Evolutionary conservation across 2,329 filamentous ascomycete species (phyloP), one percentile per base, ranked within the genome.

Genomic region (Stagonosporopsis chrysanthemi): DNA sequence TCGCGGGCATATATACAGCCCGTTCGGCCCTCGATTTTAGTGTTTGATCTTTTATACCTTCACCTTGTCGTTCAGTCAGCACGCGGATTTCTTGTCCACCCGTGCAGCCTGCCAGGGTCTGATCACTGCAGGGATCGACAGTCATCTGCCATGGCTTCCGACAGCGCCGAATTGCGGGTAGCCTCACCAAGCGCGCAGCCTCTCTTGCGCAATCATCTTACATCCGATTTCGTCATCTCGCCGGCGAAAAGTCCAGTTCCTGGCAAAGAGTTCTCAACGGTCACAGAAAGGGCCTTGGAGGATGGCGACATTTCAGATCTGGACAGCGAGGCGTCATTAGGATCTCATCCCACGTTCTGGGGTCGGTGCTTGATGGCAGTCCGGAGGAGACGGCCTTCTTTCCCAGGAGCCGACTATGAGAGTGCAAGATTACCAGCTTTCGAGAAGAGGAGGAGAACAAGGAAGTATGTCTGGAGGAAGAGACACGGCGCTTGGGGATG

Each of bases 361-460:
- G 57, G 50, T 42, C 65, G 70, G 17, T 61, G 74, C 23, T 68
- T 69, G 41, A 74, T 73, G 71, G 61, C 65, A 43, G 46, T 71
- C 35, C 60, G 66, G 35, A 60, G 66, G 46, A 64, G 71, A 42
- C 65, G 67, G 50, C 63, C 66, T 61, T 62, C 57, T 38, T 44
- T 53, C n/a, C 44, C 46, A 23, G 52, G 42, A 33, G 54, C 62
- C 17, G 61, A 55, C 4, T 63, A 62, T 24, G 59, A 59, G 9
- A 56, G 41, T 31, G 45, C 64, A 40, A 62, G 44, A 24, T 41
- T 65, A 22, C 55, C 63, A 33, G 48, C 23, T 19, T 64, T 64
- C 15, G 65, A 68, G 29, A 69, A 68, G 62, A 65, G 48, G 26
- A 48, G 48, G 24, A 38, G 59, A 63, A 52, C 24, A 47, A 44